Evolutionary conservation across 169 alveolate species (phyloP).

Genomic region (Cryptosporidium muris): DNA sequence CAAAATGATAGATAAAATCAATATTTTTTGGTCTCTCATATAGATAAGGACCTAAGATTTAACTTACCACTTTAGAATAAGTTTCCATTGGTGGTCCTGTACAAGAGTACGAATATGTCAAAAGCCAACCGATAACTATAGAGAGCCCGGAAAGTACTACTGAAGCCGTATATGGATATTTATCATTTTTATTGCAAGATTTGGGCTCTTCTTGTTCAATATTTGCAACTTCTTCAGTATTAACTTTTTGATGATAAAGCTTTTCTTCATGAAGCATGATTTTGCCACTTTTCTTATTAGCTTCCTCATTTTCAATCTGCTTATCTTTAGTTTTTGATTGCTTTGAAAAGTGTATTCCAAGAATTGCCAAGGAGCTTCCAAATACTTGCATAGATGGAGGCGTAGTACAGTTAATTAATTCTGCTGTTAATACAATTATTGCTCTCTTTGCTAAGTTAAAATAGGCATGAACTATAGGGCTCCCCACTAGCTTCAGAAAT

Average conservation of each 20-base stretch:
- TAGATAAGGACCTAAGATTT: neutral
- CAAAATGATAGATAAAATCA: too few relatives aligned
- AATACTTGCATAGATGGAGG: slow-evolving; percentile 65
- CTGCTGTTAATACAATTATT: slow-evolving; percentile 69
- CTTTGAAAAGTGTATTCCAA: slow-evolving; percentile 71
- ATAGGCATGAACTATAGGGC: slow-evolving; percentile 70
- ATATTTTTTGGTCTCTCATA: too few relatives aligned
- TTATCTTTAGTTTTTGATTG: slow-evolving; percentile 23
- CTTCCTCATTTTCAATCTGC: neutral
- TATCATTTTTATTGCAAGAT: slow-evolving; percentile 23
- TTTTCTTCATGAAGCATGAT: neutral
- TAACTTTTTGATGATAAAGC: neutral
- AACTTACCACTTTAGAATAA: slow-evolving; percentile 38
- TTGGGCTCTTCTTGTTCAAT: neutral
- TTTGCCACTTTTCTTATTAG: neutral
- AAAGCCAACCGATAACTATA: slow-evolving; percentile 45
- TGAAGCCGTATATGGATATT: slow-evolving; percentile 70
- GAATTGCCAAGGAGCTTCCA: slow-evolving; percentile 62
- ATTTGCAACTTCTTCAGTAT: slow-evolving; percentile 1
- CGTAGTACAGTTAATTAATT: slow-evolving; percentile 56
- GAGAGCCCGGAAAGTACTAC: slow-evolving; percentile 44
- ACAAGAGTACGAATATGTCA: slow-evolving; percentile 51
- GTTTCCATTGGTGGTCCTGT: slow-evolving; percentile 8
- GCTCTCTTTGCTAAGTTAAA: slow-evolving; percentile 70
- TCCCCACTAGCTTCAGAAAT: slow-evolving; percentile 63